Evolutionary conservation across 306 rosid species (phyloP), one percentile per base, ranked within the genome.

Genomic region (Psophocarpus tetragonolobus): DNA sequence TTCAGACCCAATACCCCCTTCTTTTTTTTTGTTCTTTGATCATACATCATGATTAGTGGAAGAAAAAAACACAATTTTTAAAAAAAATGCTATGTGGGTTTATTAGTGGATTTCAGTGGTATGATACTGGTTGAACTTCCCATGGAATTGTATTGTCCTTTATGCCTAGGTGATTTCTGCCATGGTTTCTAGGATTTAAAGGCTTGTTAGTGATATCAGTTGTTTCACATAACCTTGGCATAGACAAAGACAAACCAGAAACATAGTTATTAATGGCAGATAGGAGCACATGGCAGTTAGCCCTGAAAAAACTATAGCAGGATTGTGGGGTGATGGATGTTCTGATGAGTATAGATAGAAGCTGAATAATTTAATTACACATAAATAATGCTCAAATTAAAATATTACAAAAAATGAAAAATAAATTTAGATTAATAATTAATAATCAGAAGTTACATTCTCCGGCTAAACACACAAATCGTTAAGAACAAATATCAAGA

Each of bases 51-150:
- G 0, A 8, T 20, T 6, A 42, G 24, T 17, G 21, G 14, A 39
- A 6, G 4, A 51, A 4, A 41, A 58, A 6, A 42, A 1, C 18
- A 1, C 18, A 14, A 23, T 21, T 71, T 29, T 50, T 21, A 14
- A 61, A 27, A 61, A 27, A 35, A 70, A 70, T 38, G 29, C 6
- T 68, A 20, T 33, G 20, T 74, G 72, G 54, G 21, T 42, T 35
- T 45, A n/a, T n/a, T 51, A n/a, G 61, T 54, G 61, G 5, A 26
- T 62, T 72, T 72, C 67, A 35, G 20, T 20, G 29, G 29, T 29
- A 66, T 66, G 58, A 12, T 27, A n/a, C 15, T 54, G 57, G 68
- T 78, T 76, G 68, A 42, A 44, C 38, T 75, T 58, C 41, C 53
- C 5, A 18, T 60, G 27, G 67, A 50, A 76, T 38, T 81, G 15